Conservation (phyloP, 371 early-diverging fungal species). For the Pancytospora philotis region DNA sequence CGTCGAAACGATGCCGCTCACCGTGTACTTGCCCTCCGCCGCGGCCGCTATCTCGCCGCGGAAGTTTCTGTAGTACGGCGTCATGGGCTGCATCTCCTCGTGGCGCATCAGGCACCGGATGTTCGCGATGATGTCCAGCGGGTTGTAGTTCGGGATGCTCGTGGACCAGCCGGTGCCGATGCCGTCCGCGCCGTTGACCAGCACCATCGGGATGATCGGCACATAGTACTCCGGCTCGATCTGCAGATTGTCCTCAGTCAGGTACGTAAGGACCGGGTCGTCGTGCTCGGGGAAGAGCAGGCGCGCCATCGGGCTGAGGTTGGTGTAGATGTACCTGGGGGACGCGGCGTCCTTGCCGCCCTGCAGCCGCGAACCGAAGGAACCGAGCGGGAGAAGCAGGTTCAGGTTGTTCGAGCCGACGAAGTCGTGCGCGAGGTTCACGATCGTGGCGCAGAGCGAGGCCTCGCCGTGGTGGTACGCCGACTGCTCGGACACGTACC, state of each 20-base stretch:
- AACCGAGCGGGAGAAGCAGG: constrained; percentile 77
- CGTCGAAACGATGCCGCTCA: constrained; percentile 65
- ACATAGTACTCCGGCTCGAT: constrained; percentile 95
- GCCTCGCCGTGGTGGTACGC: constrained; percentile 96
- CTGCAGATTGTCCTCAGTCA: constrained; percentile 78
- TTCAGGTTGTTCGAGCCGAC: constrained; percentile 90
- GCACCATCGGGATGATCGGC: constrained; percentile 86
- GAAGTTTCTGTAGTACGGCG: constrained; percentile 91
- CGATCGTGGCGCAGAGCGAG: constrained; percentile 75
- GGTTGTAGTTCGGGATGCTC: constrained; percentile 70
- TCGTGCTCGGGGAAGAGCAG: constrained; percentile 73
- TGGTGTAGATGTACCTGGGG: constrained; percentile 90
- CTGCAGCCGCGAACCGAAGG: constrained; percentile 83
- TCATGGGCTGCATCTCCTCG: constrained; percentile 67
- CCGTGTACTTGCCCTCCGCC: constrained; percentile 63
- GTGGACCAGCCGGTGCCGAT: constrained; percentile 86
- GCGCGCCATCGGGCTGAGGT: constrained; percentile 68
- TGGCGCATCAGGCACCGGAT: constrained; percentile 70
- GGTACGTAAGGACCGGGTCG: constrained; percentile 72
- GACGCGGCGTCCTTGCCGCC: constrained; percentile 96
- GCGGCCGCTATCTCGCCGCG: constrained; percentile 60
- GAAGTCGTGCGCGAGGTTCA: constrained; percentile 89
- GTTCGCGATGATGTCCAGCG: constrained; percentile 79
- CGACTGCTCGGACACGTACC: constrained; percentile 79
- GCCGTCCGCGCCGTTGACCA: constrained; percentile 92